These are phyloP conservation scores for Penicillium fimorum DNA, from an alignment of 495 filamentous ascomycete species.

Conservation along the genomic window DNA sequence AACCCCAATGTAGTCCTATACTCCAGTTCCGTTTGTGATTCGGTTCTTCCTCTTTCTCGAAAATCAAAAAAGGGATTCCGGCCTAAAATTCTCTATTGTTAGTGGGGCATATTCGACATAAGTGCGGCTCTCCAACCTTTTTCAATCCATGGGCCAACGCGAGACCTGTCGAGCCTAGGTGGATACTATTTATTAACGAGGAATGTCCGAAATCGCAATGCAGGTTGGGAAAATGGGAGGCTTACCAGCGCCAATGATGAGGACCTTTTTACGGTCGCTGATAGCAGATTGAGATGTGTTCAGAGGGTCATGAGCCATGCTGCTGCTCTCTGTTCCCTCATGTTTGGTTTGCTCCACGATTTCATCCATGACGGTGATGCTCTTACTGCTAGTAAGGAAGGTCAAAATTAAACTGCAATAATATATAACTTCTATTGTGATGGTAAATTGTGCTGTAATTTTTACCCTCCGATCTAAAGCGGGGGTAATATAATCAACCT, in stretches of 20 bases:
- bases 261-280: not conserved
- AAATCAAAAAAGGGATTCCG: no score
- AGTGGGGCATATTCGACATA: no score
- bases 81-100: no score
- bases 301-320: not conserved
- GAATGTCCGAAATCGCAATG: not conserved
- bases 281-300: not conserved
- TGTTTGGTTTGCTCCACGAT: not conserved
- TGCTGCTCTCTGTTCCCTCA: not conserved
- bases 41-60: no score
- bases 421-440: not conserved
- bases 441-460: no score
- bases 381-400: not conserved
- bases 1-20: no score
- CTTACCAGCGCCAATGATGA: not conserved
- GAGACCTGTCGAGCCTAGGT: not conserved
- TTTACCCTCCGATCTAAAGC: no score
- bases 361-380: not conserved
- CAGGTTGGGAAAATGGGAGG: not conserved
- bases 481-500: no score
- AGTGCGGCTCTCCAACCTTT: not conserved
- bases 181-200: not conserved
- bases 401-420: not conserved
- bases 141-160: not conserved
- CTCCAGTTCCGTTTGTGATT: no score